Percentiles rank a stretch among this genome's conserved stretches.
phyloP scores from a whole-genome alignment of 495 filamentous ascomycete species.

The Amorphotheca resinae region DNA sequence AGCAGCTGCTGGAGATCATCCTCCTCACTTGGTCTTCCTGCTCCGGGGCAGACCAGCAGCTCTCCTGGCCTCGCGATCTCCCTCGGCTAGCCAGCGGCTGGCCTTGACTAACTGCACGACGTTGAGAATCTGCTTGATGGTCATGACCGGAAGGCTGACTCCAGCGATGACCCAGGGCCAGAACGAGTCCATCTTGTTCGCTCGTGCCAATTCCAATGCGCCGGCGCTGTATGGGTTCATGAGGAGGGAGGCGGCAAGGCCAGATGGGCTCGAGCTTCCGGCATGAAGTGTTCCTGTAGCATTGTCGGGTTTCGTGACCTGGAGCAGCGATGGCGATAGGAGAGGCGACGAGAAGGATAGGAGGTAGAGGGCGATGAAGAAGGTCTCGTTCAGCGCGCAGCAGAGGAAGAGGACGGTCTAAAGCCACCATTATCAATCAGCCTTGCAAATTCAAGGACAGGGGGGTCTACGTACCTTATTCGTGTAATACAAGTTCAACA shows the following conservation, averaged over 20 bases:
- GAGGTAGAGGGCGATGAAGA: slow-evolving; percentile 96
- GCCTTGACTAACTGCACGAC: slow-evolving; percentile 91
- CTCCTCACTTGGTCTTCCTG: slow-evolving; percentile 20
- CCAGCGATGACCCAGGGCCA: slow-evolving; percentile 80
- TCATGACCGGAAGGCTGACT: slow-evolving; percentile 78
- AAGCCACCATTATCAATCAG: not conserved
- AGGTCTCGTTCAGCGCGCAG: slow-evolving; percentile 84
- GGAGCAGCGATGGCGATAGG: slow-evolving; percentile 71
- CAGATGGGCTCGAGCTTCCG: slow-evolving; percentile 43
- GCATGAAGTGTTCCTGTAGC: slow-evolving; percentile 44
- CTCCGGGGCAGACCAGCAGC: slow-evolving; percentile 36
- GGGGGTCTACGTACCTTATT: slow-evolving; percentile 55
- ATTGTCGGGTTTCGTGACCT: slow-evolving; percentile 28
- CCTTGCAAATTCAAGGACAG: slow-evolving; percentile 1
- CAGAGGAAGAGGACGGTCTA: slow-evolving; percentile 85
- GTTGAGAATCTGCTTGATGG: slow-evolving; percentile 85
- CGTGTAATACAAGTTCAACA: slow-evolving; percentile 91
- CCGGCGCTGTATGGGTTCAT: slow-evolving; percentile 77
- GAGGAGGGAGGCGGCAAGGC: slow-evolving; percentile 55
- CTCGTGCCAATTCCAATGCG: slow-evolving; percentile 80
- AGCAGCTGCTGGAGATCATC: not conserved
- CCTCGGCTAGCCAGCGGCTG: slow-evolving; percentile 81
- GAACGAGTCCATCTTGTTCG: slow-evolving; percentile 78
- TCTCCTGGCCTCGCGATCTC: slow-evolving; percentile 51
- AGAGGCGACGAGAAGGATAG: slow-evolving; percentile 86